Evolutionary conservation across 140 eudicot species (phyloP).

Genomic region (Cichorium intybus): DNA sequence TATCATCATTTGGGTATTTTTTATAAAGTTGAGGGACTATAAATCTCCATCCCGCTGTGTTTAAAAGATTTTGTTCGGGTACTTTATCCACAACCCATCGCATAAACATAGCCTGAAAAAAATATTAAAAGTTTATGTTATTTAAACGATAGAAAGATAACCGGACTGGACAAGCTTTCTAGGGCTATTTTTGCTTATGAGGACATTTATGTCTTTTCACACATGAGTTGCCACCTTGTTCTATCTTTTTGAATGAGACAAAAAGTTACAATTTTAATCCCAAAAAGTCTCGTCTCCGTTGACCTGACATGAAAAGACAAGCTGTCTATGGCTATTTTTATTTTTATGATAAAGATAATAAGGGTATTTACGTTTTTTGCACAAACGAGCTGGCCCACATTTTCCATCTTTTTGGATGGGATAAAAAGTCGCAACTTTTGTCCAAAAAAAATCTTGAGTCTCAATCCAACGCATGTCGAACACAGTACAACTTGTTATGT

Average conservation of each 20-base stretch:
- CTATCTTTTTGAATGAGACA: too few relatives aligned
- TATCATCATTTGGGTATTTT: slow-evolving; percentile 64
- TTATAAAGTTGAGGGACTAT: slow-evolving; percentile 78
- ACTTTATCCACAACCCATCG: slow-evolving; percentile 72
- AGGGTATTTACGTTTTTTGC: too few relatives aligned
- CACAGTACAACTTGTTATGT: not conserved
- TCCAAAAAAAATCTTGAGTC: too few relatives aligned
- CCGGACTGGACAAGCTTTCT: not conserved
- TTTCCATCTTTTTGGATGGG: too few relatives aligned
- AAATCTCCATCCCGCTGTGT: slow-evolving; percentile 87
- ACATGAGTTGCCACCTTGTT: not conserved
- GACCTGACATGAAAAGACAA: too few relatives aligned
- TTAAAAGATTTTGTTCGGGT: slow-evolving; percentile 71
- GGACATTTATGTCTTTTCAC: not conserved
- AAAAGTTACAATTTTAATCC: too few relatives aligned
- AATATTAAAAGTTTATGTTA: slow-evolving; percentile 5
- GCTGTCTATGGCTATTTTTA: too few relatives aligned
- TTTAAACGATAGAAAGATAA: not conserved
- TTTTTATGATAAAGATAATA: too few relatives aligned
- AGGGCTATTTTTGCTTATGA: not conserved
- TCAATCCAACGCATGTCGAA: not conserved
- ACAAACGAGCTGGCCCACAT: not conserved
- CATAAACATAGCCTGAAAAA: slow-evolving; percentile 66
- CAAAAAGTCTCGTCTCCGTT: too few relatives aligned
- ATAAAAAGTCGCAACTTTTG: not conserved